Conservation (phyloP, 768 basidiomycete genomes). For the Lactarius akahatsu region DNA sequence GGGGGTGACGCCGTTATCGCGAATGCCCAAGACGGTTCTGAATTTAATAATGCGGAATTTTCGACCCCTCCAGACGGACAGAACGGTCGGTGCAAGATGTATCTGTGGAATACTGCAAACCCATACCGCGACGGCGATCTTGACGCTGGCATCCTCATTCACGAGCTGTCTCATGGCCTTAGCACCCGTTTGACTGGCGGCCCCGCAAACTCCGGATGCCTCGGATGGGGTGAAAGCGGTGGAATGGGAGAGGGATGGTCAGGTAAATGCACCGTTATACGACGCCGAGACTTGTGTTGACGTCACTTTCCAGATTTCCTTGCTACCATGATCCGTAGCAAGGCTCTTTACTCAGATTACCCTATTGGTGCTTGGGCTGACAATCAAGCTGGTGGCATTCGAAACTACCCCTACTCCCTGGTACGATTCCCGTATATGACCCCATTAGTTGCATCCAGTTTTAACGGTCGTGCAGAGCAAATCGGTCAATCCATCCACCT, state of each 20-base stretch:
- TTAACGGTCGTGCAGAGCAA: constrained; percentile 43
- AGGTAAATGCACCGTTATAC: constrained; percentile 39
- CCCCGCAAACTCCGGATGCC: constrained; percentile 86
- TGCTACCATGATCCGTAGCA: constrained; percentile 84
- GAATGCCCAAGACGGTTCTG: constrained; percentile 94
- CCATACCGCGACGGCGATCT: constrained; percentile 95
- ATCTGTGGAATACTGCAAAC: constrained; percentile 87
- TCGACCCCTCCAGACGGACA: constrained; percentile 81
- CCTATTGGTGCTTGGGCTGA: constrained; percentile 97
- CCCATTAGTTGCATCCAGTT: not conserved
- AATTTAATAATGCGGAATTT: constrained; percentile 91
- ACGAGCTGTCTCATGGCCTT: constrained; percentile 85
- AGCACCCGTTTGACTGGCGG: constrained; percentile 95
- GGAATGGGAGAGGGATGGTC: constrained; percentile 99
- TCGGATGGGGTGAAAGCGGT: constrained; percentile 94
- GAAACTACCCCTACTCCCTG: constrained; percentile 84
- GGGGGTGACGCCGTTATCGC: constrained; percentile 90
- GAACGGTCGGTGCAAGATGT: constrained; percentile 94
- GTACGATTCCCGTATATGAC: constrained; percentile 32
- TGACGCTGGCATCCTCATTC: constrained; percentile 96
- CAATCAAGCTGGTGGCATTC: constrained; percentile 70
- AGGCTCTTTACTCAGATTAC: constrained; percentile 68
- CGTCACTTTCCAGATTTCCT: constrained; percentile 57
- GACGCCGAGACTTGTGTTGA: not conserved
- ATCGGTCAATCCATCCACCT: constrained; percentile 82